Base-by-base conservation (phyloP, 768 basidiomycete genomes). In the Punctularia strigosozonata region DNA sequence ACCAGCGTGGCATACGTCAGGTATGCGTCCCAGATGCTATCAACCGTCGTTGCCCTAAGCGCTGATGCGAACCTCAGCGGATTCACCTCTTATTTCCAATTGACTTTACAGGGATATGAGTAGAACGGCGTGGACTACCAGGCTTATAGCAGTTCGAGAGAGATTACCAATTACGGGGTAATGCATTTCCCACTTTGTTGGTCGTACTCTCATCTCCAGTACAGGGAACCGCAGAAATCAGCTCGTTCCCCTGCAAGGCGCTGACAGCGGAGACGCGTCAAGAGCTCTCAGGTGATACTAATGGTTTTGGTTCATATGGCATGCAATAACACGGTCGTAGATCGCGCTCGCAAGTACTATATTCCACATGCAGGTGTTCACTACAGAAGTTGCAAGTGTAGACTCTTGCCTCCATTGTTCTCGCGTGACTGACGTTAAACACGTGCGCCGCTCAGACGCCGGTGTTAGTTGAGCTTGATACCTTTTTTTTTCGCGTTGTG, bases 341-440 rank as follows among this genome's bases (percentile, higher is more conserved):
- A 37, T 12, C 45, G 49, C 15, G 49, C 49, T 12, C 24, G 20
- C n/a, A n/a, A n/a, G n/a, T n/a, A 12, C 32, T 32, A 5, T 50
- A 50, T 19, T 35, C 32, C 6, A 21, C 43, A 10, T 37, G 39
- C 46, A 22, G 49, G 49, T 15, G 25, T 47, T 8, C 49, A 50
- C 25, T 47, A 50, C 26, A 40, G 25, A 35, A 23, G 31, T 14
- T 50, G 49, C 45, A 22, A 34, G 49, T 50, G 12, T 8, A 10
- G 8, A 8, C 15, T 21, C n/a, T 37, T 2, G 4, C 22, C 25
- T 17, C 4, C n/a, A 28, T 14, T 10, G 19, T 34, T 18, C 5
- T 21, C 4, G 21, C 23, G 15, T 24, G 20, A 24, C 25, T 34
- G 13, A 36, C 25, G 28, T 19, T 17, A 19, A 35, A 3, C 31